Percentiles rank a stretch among this genome's conserved stretches.
These are phyloP conservation scores for Fabrea salina DNA, from an alignment of 169 alveolate species.

Conservation along the genomic window DNA sequence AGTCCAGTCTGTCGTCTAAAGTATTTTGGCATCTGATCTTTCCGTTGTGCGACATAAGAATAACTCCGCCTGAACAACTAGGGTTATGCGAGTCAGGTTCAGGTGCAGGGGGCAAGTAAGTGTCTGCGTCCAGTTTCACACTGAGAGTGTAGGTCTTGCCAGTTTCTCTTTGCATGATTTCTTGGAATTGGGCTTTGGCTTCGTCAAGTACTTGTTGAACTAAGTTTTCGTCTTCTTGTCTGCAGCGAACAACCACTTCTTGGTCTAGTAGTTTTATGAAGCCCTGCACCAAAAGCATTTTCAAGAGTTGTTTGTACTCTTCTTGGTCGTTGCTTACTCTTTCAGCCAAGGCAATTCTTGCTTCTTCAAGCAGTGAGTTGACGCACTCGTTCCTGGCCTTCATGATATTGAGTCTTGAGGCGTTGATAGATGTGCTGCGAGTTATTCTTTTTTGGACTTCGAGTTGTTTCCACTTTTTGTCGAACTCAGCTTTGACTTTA, in stretches of 20 bases:
- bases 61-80: slow-evolving; percentile 48
- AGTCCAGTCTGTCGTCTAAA: slow-evolving; percentile 43
- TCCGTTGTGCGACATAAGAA: slow-evolving; percentile 38
- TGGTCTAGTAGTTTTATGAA: slow-evolving; percentile 49
- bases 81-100: neutral
- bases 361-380: slow-evolving; percentile 30
- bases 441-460: slow-evolving; percentile 43
- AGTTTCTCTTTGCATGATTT: slow-evolving; percentile 41
- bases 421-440: slow-evolving; percentile 37
- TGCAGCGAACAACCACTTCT: slow-evolving; percentile 41
- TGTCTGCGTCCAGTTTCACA: slow-evolving; percentile 24
- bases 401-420: slow-evolving; percentile 47
- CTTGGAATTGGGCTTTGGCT: slow-evolving; percentile 37
- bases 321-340: slow-evolving; percentile 11
- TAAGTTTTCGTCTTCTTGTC: slow-evolving; percentile 40
- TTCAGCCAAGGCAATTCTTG: slow-evolving; percentile 28
- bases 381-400: slow-evolving; percentile 38
- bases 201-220: slow-evolving; percentile 28
- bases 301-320: slow-evolving; percentile 40
- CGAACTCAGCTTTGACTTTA: slow-evolving; percentile 27
- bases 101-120: neutral
- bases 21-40: slow-evolving; percentile 50
- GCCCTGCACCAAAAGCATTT: slow-evolving; percentile 46
- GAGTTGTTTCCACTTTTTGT: slow-evolving; percentile 33
- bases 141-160: slow-evolving; percentile 34